Evolutionary conservation across 2,329 filamentous ascomycete species (phyloP), one percentile per base, ranked within the genome.

Genomic region (Neobulgaria alba): DNA sequence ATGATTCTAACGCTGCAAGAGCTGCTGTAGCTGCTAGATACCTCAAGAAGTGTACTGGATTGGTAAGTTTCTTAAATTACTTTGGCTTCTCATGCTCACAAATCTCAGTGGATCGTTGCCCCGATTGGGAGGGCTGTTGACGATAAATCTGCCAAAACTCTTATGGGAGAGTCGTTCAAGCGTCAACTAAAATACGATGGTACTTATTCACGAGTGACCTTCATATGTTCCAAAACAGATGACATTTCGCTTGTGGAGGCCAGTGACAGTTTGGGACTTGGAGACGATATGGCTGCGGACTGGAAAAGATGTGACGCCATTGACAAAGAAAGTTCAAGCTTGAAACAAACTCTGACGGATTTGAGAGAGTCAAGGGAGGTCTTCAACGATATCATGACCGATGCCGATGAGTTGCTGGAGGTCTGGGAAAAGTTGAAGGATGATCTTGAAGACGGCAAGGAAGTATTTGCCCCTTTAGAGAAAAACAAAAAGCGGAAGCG

Each of bases 201-300:
- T 2, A 66, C 62, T 0, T 73, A 73, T 39, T 66, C 61, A 5
- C 64, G 61, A 2, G 63, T 80, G 2, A 77, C 73, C 0, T 80
- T 81, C 45, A 73, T 82, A 10, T 80, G 76, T 51, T 71, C 67
- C n/a, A 81, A 80, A 52, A 77, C 73, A 0, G 78, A 82, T 52
- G 74, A 80, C 31, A 75, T 81, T 2, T 57, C 62, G 2, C 51
- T 59, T 32, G 62, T 50, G 1, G 65, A 68, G 39, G 57, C n/a
- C n/a, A n/a, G n/a, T n/a, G n/a, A n/a, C n/a, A n/a, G n/a, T n/a
- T n/a, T n/a, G n/a, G n/a, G n/a, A n/a, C n/a, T n/a, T n/a, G n/a
- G n/a, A n/a, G n/a, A n/a, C n/a, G n/a, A n/a, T n/a, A n/a, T n/a
- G n/a, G n/a, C n/a, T n/a, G n/a, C n/a, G n/a, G n/a, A n/a, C n/a